Conservation (phyloP, 495 filamentous ascomycete genomes). For the Terfezia claveryi region DNA sequence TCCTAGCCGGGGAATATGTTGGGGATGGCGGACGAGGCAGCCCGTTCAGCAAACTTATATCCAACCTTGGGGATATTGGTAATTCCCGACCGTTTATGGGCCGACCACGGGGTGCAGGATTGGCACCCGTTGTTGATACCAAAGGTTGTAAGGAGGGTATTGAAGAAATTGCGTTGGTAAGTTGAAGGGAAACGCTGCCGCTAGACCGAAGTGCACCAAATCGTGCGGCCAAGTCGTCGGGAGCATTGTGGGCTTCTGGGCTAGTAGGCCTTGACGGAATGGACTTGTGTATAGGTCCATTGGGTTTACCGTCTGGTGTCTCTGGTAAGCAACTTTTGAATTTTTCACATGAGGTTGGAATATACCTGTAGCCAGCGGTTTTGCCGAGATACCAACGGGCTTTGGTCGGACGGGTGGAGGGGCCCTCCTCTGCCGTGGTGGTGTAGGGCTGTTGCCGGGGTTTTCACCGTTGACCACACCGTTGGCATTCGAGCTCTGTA, state of each 20-base stretch:
- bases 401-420: not conserved
- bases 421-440: not conserved
- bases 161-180: too few species aligned
- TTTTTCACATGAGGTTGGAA: not conserved
- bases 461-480: slow-evolving; percentile 9
- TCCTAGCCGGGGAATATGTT: slow-evolving; percentile 17
- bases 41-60: slow-evolving; percentile 3
- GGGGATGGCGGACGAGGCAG: slow-evolving; percentile 16
- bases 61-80: slow-evolving; percentile 6
- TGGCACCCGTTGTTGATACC: too few species aligned
- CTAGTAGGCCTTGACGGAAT: slow-evolving; percentile 1
- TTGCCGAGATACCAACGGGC: slow-evolving; percentile 1
- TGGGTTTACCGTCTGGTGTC: not conserved
- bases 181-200: not conserved
- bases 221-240: not conserved
- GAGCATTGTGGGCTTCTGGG: not conserved
- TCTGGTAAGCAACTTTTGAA: not conserved
- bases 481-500: slow-evolving; percentile 5
- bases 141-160: too few species aligned
- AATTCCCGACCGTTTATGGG: not conserved
- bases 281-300: slow-evolving; percentile 7
- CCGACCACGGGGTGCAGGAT: not conserved
- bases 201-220: slow-evolving; percentile 2
- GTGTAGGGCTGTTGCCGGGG: slow-evolving; percentile 1
- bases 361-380: slow-evolving; percentile 1